These are phyloP conservation scores for sunflower (Helianthus annuus) DNA, from an alignment of 129 eudicot genomes.

Conservation along the genomic window DNA sequence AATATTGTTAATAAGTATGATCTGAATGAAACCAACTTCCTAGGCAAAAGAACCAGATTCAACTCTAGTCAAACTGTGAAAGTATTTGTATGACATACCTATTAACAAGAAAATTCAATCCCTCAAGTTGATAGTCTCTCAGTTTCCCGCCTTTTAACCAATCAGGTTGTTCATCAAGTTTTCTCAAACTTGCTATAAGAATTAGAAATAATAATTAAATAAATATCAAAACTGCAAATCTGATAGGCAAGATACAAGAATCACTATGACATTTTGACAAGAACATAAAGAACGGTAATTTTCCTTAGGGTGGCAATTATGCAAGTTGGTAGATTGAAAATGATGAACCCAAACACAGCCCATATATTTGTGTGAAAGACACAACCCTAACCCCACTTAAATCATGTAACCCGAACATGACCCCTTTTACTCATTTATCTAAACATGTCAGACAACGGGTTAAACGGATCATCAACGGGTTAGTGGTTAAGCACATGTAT, in stretches of 20 bases:
- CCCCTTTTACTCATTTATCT: constrained; percentile 1
- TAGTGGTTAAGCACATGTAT: not conserved
- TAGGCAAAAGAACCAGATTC: not conserved
- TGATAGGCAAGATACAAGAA: constrained; percentile 16
- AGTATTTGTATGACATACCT: constrained; percentile 52
- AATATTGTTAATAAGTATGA: constrained; percentile 41
- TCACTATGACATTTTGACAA: not conserved
- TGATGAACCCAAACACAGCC: not conserved
- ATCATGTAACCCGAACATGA: not conserved
- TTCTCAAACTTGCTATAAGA: constrained; percentile 83
- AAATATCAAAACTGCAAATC: constrained; percentile 6
- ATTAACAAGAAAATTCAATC: constrained; percentile 94
- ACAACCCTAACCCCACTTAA: not conserved
- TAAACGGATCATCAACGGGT: not conserved
- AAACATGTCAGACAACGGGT: not conserved
- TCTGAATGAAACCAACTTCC: constrained; percentile 2
- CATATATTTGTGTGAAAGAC: not conserved
- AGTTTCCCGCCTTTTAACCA: constrained; percentile 98
- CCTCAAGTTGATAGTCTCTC: constrained; percentile 99
- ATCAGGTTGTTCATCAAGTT: constrained; percentile 98
- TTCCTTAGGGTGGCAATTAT: not conserved
- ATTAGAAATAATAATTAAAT: constrained; percentile 12
- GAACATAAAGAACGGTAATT: not conserved
- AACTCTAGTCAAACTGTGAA: constrained; percentile 6
- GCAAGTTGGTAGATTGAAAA: not conserved